Conservation (phyloP, 495 filamentous ascomycete species). For the Lasiosphaeria hispida region DNA sequence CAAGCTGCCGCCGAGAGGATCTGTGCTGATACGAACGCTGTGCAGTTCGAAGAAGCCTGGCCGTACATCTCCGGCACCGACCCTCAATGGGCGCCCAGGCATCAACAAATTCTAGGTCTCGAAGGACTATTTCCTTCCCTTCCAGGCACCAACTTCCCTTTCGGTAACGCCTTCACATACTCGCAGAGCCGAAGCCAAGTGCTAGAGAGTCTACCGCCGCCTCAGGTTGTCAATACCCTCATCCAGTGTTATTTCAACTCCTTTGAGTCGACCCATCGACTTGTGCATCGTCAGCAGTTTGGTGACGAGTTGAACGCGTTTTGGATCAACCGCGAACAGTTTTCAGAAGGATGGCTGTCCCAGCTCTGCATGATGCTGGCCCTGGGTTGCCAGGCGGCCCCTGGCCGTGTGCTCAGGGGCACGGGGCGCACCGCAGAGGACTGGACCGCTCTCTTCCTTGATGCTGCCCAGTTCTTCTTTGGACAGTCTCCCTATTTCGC, state of each 20-base stretch:
- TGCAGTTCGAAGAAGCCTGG: slow-evolving; percentile 26
- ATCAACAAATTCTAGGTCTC: slow-evolving; percentile 21
- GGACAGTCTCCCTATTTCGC: slow-evolving; percentile 15
- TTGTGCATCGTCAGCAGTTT: slow-evolving; percentile 21
- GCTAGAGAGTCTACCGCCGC: slow-evolving; percentile 23
- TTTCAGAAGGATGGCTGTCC: slow-evolving; percentile 25
- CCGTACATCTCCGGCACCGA: slow-evolving; percentile 23
- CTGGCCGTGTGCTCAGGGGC: slow-evolving; percentile 13
- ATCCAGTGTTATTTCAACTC: slow-evolving; percentile 26
- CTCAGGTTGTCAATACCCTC: slow-evolving; percentile 19
- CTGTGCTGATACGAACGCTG: background rate
- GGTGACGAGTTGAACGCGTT: slow-evolving; percentile 22
- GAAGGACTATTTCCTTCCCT: slow-evolving; percentile 22
- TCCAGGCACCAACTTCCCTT: slow-evolving; percentile 22
- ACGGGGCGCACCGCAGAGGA: slow-evolving; percentile 15
- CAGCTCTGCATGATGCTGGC: slow-evolving; percentile 31
- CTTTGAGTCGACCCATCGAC: slow-evolving; percentile 28
- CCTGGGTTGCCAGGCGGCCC: slow-evolving; percentile 21
- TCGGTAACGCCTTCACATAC: slow-evolving; percentile 19
- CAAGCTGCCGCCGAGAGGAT: background rate
- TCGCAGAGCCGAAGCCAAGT: slow-evolving; percentile 16
- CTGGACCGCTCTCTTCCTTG: slow-evolving; percentile 26
- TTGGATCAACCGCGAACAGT: slow-evolving; percentile 20
- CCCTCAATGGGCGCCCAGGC: slow-evolving; percentile 22
- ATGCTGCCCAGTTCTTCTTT: slow-evolving; percentile 27